Base-by-base conservation (phyloP, 768 basidiomycete genomes). In the Mycena kentingensis region DNA sequence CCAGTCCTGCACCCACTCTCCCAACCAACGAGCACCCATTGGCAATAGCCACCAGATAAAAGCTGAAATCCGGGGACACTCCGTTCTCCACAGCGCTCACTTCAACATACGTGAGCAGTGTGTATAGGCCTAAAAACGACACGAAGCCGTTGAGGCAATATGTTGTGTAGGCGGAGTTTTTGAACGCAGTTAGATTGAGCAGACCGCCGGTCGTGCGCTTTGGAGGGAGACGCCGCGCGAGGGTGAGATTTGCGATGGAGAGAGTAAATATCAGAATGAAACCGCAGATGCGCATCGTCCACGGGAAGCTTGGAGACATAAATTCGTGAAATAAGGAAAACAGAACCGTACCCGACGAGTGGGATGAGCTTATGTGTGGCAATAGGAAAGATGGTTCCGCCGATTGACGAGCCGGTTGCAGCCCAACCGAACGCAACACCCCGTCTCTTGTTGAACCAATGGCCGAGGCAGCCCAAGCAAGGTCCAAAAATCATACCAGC, bases 251-350 rank as follows among this genome's bases (percentile, higher is more conserved):
- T 4, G 78, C 73, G 24, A 82, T 59, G 5, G 76, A 77, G 15
- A 88, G 70, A 5, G 75, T 63, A 22, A 73, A 55, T 5, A 83
- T 55, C 4, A 85, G 56, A 12, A 85, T 78, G 56, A 87, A 83
- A 2, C 75, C 85, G 46, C 87, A 67, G 41, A 84, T 78, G 22
- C 85, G 78, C 77, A 87, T 79, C 0, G 87, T 82, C 86, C 85
- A 87, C 41, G 75, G 74, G 66, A 88, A 88, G 3, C 85, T 87
- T 18, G 25, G 27, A 55, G 45, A 42, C 13, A 19, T 15, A 18
- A 4, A 4, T 25, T 31, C n/a, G 31, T 31, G 24, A 42, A 19
- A 26, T 16, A 49, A 37, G 12, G 1, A 3, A 6, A 10, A 26
- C 12, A 19, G 19, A 38, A 19, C 60, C 77, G 15, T 63, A 82